These are phyloP conservation scores for Coniochaeta sp. DNA, from an alignment of 2,329 filamentous ascomycete species.

Conservation along the genomic window DNA sequence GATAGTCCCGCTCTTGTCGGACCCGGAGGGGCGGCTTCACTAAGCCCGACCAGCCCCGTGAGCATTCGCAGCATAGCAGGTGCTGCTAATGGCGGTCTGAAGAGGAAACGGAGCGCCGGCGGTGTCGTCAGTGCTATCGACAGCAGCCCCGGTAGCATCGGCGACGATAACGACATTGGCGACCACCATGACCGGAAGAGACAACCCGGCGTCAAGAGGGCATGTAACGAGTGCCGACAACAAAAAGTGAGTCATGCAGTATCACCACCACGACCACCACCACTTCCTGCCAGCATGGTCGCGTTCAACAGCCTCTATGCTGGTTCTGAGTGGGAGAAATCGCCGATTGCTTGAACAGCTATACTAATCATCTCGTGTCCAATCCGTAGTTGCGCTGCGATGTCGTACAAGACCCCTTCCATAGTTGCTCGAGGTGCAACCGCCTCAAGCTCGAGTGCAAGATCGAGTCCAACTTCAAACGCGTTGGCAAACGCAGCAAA, in stretches of 20 bases:
- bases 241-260: constrained; percentile 47
- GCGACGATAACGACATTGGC: constrained; percentile 50
- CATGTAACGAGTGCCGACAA: constrained; percentile 79
- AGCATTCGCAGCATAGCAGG: constrained; percentile 41
- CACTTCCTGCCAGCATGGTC: background rate
- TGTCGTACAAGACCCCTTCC: constrained; percentile 74
- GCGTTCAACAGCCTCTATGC: background rate
- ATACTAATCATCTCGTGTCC: constrained; percentile 9
- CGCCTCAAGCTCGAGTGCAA: constrained; percentile 77
- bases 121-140: constrained; percentile 40
- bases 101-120: constrained; percentile 52
- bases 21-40: constrained; percentile 22
- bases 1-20: constrained; percentile 26
- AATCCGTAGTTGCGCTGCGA: constrained; percentile 64
- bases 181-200: constrained; percentile 54
- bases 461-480: constrained; percentile 84
- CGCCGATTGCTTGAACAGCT: background rate
- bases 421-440: constrained; percentile 68
- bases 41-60: constrained; percentile 48
- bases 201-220: constrained; percentile 66
- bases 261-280: constrained; percentile 5
- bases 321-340: background rate
- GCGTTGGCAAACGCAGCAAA: constrained; percentile 70
- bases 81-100: constrained; percentile 37
- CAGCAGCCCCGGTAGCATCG: constrained; percentile 54